These are phyloP conservation scores for Coniophora puteana DNA, from an alignment of 1,284 basidiomycete species.

Conservation along the genomic window DNA sequence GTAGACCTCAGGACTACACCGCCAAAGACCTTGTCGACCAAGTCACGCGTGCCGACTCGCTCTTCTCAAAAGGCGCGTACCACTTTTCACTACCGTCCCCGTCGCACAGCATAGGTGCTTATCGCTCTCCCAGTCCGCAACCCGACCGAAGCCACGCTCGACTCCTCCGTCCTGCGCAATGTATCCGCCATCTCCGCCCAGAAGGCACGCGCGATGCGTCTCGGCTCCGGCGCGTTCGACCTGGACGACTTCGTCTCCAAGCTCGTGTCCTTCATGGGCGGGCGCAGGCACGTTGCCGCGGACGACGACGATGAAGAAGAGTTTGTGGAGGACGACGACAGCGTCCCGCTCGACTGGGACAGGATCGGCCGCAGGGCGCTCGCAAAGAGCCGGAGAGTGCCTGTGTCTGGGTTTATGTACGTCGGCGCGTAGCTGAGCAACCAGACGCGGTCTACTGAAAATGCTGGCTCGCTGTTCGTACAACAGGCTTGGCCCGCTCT, in stretches of 20 bases:
- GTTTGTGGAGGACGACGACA: constrained; percentile 38
- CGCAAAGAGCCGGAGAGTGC: constrained; percentile 70
- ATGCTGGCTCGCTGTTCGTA: constrained; percentile 5
- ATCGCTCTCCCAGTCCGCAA: constrained; percentile 59
- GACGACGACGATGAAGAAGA: constrained; percentile 47
- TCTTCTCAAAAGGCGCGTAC: no score
- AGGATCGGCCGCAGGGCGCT: constrained; percentile 70
- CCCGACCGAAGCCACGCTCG: constrained; percentile 77
- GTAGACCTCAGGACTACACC: constrained; percentile 53
- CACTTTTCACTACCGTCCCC: constrained; percentile 5
- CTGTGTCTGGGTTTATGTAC: constrained; percentile 78
- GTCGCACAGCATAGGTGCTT: no score
- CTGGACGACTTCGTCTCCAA: constrained; percentile 78
- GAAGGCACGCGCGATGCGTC: constrained; percentile 84
- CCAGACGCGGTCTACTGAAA: background rate
- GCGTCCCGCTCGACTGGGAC: constrained; percentile 60
- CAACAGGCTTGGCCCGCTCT: constrained; percentile 72
- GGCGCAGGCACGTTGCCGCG: constrained; percentile 43
- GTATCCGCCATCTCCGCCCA: constrained; percentile 69
- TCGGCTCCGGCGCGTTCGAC: constrained; percentile 79
- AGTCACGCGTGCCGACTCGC: constrained; percentile 40
- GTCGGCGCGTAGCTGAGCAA: no score
- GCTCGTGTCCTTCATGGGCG: constrained; percentile 70
- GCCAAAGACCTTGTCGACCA: constrained; percentile 52
- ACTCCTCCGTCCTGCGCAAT: constrained; percentile 68